phyloP scores from a whole-genome alignment of 495 filamentous ascomycete genomes.

The Aspergillus ostianus region DNA sequence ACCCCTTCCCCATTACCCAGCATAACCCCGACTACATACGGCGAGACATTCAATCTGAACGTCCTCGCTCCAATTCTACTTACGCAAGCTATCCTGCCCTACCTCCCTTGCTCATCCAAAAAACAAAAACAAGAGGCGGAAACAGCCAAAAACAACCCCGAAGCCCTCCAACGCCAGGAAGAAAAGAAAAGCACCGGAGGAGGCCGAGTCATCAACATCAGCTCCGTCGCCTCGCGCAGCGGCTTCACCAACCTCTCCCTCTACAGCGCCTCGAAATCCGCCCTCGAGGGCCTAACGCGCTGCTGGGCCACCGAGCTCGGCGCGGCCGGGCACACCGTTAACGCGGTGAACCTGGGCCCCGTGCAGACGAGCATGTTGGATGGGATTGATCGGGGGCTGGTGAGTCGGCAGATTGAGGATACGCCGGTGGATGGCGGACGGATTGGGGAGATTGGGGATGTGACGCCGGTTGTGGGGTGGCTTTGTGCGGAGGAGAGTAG shows the following conservation, averaged over 20 bases:
- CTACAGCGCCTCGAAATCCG: conserved; percentile 48
- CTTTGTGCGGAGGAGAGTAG: conserved; percentile 44
- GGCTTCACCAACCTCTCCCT: conserved; percentile 35
- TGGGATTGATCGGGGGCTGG: conserved; percentile 29
- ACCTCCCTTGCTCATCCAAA: conserved; percentile 32
- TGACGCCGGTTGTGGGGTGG: conserved; percentile 55
- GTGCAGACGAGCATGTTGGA: conserved; percentile 39
- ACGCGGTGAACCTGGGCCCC: conserved; percentile 43
- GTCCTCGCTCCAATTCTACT: conserved; percentile 40
- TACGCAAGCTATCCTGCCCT: conserved; percentile 44
- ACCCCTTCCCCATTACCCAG: conserved; percentile 1
- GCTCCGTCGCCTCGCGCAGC: conserved; percentile 43
- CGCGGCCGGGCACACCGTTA: conserved; percentile 39
- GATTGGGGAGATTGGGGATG: conserved; percentile 56
- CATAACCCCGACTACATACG: conserved; percentile 3
- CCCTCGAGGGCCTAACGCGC: conserved; percentile 45
- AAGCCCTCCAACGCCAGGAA: too few relatives aligned
- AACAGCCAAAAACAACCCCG: too few relatives aligned
- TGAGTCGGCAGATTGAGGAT: conserved; percentile 33
- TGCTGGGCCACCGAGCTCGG: conserved; percentile 45
- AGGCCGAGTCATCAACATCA: conserved; percentile 56
- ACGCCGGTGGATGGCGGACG: conserved; percentile 42
- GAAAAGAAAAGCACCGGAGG: too few relatives aligned
- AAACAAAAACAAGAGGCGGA: too few relatives aligned
- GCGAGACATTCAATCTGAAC: conserved; percentile 24